Evolutionary conservation across 306 rosid genomes (phyloP).

Genomic region (Medicago arabica): DNA sequence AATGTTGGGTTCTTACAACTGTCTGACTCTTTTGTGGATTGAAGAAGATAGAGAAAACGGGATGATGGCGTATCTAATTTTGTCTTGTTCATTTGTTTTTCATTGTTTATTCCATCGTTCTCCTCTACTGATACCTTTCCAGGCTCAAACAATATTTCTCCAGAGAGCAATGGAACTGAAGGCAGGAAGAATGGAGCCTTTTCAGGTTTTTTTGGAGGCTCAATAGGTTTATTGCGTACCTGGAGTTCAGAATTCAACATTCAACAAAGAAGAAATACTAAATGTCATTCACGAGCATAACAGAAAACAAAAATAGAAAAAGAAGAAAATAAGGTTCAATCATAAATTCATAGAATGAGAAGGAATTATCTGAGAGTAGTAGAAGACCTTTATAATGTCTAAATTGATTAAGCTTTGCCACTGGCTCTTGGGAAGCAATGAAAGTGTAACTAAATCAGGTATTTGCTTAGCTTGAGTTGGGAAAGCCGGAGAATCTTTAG

Average conservation of each 20-base stretch:
- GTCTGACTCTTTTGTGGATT: slow-evolving; percentile 58
- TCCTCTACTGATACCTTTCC: slow-evolving; percentile 54
- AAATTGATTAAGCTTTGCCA: slow-evolving; percentile 96
- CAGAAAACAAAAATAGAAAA: slow-evolving; percentile 9
- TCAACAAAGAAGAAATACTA: slow-evolving; percentile 38
- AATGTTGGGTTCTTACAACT: slow-evolving; percentile 57
- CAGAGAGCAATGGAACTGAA: slow-evolving; percentile 81
- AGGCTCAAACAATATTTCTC: slow-evolving; percentile 85
- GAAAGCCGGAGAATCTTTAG: slow-evolving; percentile 48
- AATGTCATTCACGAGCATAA: slow-evolving; percentile 24
- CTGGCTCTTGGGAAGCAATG: slow-evolving; percentile 89
- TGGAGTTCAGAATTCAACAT: slow-evolving; percentile 46
- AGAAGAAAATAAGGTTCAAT: slow-evolving; percentile 19
- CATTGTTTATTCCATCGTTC: slow-evolving; percentile 41
- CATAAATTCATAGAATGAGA: slow-evolving; percentile 40
- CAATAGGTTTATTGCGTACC: slow-evolving; percentile 91
- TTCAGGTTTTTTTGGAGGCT: slow-evolving; percentile 95
- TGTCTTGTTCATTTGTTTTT: slow-evolving; percentile 42
- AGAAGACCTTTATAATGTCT: slow-evolving; percentile 85
- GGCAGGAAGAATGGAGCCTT: slow-evolving; percentile 97
- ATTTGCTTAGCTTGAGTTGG: slow-evolving; percentile 65
- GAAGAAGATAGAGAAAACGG: slow-evolving; percentile 67
- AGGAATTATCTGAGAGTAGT: slow-evolving; percentile 38
- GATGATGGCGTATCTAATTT: slow-evolving; percentile 52
- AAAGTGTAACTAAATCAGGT: slow-evolving; percentile 83